Conservation (phyloP, 257 asterid genomes). For the Solanum chaucha region DNA sequence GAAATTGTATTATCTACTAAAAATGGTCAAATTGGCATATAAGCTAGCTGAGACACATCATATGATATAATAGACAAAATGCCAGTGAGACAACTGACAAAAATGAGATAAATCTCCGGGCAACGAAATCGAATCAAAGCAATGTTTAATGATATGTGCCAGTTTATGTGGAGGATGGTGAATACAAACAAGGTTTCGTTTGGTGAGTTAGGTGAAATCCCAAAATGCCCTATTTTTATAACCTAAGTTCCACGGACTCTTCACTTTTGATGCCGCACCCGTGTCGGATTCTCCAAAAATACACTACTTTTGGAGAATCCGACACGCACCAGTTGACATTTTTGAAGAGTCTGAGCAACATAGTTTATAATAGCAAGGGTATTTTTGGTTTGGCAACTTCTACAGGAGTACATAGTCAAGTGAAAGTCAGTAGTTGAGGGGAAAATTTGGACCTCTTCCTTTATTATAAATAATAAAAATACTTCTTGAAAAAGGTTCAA, state of each 20-base stretch:
- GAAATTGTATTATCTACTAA: not conserved
- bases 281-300: not conserved
- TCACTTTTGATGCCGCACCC: not conserved
- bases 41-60: not conserved
- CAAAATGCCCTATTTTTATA: not conserved
- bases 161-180: not conserved
- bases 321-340: not conserved
- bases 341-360: not conserved
- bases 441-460: not conserved
- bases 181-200: not conserved
- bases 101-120: not conserved
- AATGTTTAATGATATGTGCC: not conserved
- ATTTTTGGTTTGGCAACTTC: not conserved
- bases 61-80: not conserved
- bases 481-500: not conserved
- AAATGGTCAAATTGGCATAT: not conserved
- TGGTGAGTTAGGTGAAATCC: not conserved
- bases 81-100: not conserved
- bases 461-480: not conserved
- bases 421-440: not conserved
- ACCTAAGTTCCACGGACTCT: not conserved
- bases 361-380: not conserved
- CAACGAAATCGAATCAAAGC: not conserved
- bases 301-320: not conserved
- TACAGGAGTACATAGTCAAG: not conserved